phyloP scores from a whole-genome alignment of 305 asterid genomes.

The Salvia sclarea region DNA sequence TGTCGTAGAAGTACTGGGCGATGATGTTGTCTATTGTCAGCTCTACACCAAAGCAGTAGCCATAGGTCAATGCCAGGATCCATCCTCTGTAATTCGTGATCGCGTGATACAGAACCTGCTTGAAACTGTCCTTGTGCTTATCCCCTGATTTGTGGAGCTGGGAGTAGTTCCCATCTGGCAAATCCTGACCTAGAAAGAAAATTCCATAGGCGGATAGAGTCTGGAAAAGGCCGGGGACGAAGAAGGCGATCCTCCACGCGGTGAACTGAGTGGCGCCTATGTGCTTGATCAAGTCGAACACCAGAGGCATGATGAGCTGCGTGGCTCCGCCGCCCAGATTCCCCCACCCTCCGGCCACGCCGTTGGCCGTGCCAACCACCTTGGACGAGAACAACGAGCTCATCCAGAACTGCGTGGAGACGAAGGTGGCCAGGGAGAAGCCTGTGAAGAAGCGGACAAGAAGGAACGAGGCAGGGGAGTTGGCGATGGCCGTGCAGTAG shows the following conservation, averaged over 20 bases:
- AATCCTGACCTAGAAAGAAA: conserved; percentile 71
- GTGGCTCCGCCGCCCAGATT: conserved; percentile 84
- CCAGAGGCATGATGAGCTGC: conserved; percentile 81
- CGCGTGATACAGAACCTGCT: conserved; percentile 45
- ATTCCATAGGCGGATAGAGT: conserved; percentile 56
- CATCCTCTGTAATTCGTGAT: conserved; percentile 71
- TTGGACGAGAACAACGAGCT: conserved; percentile 62
- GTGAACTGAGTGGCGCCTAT: conserved; percentile 57
- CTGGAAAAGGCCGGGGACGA: conserved; percentile 71
- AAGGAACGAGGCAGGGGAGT: conserved; percentile 47
- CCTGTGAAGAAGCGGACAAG: conserved; percentile 69
- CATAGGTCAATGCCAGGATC: conserved; percentile 76
- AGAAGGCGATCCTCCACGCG: conserved; percentile 76
- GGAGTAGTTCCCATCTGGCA: conserved; percentile 72
- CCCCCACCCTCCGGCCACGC: conserved; percentile 83
- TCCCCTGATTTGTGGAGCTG: conserved; percentile 67
- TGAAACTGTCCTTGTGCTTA: conserved; percentile 57
- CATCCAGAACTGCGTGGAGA: conserved; percentile 85
- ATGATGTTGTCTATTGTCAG: conserved; percentile 74
- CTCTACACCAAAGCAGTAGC: conserved; percentile 81
- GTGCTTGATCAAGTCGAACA: conserved; percentile 41
- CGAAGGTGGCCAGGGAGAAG: conserved; percentile 70
- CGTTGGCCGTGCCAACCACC: conserved; percentile 78
- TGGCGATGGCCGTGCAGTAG: conserved; percentile 46
- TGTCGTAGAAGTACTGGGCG: conserved; percentile 72